Conservation (phyloP, 2,329 filamentous ascomycete genomes). For the Penicillium fuscoglaucum region DNA sequence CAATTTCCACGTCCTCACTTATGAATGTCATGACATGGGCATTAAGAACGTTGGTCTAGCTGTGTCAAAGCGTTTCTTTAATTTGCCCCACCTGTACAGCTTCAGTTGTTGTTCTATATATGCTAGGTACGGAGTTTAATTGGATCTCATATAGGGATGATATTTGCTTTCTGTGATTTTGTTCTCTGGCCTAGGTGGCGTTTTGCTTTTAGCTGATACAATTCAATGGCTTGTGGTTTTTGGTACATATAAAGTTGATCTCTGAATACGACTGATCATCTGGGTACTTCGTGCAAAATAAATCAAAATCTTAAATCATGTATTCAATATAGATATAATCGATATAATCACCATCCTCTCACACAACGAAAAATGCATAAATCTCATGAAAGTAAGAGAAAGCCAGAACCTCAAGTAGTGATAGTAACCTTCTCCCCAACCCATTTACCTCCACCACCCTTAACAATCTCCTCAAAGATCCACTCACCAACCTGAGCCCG, state of each 20-base stretch:
- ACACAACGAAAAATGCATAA: background rate
- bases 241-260: background rate
- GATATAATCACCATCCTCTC: background rate
- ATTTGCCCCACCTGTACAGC: conserved; percentile 16
- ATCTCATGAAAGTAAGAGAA: no score
- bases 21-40: conserved; percentile 20
- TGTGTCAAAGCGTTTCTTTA: background rate
- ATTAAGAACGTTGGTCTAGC: background rate
- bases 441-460: conserved; percentile 20
- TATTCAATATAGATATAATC: background rate
- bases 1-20: conserved; percentile 1
- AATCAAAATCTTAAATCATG: background rate
- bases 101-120: background rate
- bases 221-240: background rate
- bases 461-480: conserved; percentile 33
- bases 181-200: background rate
- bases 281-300: background rate
- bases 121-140: conserved; percentile 11
- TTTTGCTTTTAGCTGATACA: background rate
- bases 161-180: background rate
- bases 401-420: conserved; percentile 1
- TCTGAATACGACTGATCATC: background rate
- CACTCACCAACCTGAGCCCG: conserved; percentile 37
- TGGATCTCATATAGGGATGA: background rate
- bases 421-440: conserved; percentile 24